A percentile compares a stretch with the other conserved stretches of the same genome.
phyloP scores from a whole-genome alignment of 2,329 filamentous ascomycete species.

The Neopestalotiopsis sp. region DNA sequence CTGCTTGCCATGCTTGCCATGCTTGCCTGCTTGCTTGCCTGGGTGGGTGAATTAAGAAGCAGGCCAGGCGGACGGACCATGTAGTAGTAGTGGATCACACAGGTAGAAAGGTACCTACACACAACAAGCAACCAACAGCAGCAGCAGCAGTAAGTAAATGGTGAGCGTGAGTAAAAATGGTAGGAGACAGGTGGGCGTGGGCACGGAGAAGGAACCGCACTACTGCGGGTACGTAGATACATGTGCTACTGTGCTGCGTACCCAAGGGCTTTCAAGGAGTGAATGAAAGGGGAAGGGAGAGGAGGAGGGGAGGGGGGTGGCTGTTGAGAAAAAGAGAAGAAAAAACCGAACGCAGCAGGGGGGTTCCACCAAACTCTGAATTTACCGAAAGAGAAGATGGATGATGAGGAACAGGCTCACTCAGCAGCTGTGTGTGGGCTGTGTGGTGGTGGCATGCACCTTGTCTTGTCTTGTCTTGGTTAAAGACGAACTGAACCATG shows the following conservation, averaged over 20 bases:
- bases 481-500: conserved; percentile 10
- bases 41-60: neutral
- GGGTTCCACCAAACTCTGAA: neutral
- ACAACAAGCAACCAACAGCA: too few relatives aligned
- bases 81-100: neutral
- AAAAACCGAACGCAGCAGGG: neutral
- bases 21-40: neutral
- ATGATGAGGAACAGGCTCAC: neutral
- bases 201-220: neutral
- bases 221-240: neutral
- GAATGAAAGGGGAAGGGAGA: neutral
- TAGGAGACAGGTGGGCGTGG: neutral
- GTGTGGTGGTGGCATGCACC: conserved; percentile 12
- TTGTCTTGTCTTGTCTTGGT: conserved; percentile 8
- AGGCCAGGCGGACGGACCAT: neutral
- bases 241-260: neutral
- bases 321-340: neutral
- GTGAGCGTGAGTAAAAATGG: neutral
- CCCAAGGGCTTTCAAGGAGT: neutral
- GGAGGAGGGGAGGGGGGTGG: conserved; percentile 1
- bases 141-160: neutral
- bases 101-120: neutral
- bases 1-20: neutral
- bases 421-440: neutral
- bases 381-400: neutral